phyloP scores from a whole-genome alignment of 345 rosid species.

The Mangifera indica region DNA sequence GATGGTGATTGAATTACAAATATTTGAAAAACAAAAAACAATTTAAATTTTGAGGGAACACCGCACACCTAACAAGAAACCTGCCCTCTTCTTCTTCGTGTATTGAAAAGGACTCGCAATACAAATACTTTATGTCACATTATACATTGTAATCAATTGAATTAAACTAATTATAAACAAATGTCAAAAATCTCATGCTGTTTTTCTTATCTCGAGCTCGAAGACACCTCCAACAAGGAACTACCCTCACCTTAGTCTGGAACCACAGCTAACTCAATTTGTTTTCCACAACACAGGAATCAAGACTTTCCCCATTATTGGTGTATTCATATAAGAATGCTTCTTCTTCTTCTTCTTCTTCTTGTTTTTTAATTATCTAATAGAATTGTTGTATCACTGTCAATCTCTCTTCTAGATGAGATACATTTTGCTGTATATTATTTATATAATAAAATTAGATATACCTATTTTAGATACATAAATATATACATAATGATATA shows the following conservation, averaged over 20 bases:
- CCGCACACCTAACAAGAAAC: slow-evolving; percentile 37
- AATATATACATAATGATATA: no score
- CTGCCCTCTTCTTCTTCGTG: slow-evolving; percentile 26
- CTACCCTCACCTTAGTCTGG: slow-evolving; percentile 13
- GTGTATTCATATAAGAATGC: background rate
- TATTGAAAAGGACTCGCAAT: slow-evolving; percentile 17
- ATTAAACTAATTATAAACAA: background rate
- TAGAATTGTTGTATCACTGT: no score
- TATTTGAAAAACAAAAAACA: no score
- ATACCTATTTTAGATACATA: no score
- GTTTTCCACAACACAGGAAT: no score
- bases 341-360: no score
- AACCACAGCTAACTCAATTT: slow-evolving; percentile 4
- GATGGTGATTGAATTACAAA: no score
- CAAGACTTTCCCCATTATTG: background rate
- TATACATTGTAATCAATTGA: background rate
- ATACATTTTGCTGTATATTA: no score
- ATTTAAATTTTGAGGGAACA: slow-evolving; percentile 4
- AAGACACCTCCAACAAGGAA: slow-evolving; percentile 25
- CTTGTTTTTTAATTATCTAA: no score
- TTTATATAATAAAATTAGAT: no score
- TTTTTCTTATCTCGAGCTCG: background rate
- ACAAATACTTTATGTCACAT: slow-evolving; percentile 13
- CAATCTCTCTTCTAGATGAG: no score
- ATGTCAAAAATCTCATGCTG: slow-evolving; percentile 38